Evolutionary conservation across 495 filamentous ascomycete species (phyloP).

Genomic region (Aspergillus avenaceus): DNA sequence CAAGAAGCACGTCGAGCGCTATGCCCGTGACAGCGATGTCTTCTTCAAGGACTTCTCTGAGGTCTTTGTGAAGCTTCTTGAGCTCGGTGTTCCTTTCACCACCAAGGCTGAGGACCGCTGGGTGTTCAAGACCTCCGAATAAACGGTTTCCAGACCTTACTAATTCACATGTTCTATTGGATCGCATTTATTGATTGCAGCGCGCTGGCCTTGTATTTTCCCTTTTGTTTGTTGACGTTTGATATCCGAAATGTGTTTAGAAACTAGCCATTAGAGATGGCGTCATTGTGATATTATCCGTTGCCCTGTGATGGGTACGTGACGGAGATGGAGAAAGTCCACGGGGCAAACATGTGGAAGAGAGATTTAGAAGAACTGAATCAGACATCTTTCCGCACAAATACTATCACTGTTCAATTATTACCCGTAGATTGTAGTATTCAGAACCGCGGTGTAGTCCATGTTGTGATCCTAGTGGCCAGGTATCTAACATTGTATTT

Average conservation of each 20-base stretch:
- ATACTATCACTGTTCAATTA: no score
- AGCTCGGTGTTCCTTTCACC: constrained; percentile 90
- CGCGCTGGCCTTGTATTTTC: constrained; percentile 9
- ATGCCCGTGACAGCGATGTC: constrained; percentile 83
- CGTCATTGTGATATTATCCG: neutral
- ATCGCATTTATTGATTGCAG: constrained; percentile 5
- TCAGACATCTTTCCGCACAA: neutral
- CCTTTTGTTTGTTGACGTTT: constrained; percentile 17
- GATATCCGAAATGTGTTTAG: constrained; percentile 32
- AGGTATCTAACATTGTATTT: neutral
- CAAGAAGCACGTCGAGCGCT: constrained; percentile 78
- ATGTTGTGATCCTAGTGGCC: neutral
- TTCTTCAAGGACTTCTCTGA: constrained; percentile 94
- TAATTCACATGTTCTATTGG: constrained; percentile 1
- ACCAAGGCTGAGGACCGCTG: constrained; percentile 61
- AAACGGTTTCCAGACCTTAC: constrained; percentile 9
- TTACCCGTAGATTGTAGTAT: neutral
- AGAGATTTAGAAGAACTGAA: neutral
- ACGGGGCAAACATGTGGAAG: neutral
- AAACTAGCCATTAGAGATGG: constrained; percentile 1
- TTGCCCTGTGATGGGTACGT: neutral
- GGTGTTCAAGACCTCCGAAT: constrained; percentile 69
- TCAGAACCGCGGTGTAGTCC: neutral
- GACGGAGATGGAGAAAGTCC: neutral
- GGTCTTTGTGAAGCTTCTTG: constrained; percentile 77